Base-by-base conservation (phyloP, 306 rosid species). In the Dryas octopetala region DNA sequence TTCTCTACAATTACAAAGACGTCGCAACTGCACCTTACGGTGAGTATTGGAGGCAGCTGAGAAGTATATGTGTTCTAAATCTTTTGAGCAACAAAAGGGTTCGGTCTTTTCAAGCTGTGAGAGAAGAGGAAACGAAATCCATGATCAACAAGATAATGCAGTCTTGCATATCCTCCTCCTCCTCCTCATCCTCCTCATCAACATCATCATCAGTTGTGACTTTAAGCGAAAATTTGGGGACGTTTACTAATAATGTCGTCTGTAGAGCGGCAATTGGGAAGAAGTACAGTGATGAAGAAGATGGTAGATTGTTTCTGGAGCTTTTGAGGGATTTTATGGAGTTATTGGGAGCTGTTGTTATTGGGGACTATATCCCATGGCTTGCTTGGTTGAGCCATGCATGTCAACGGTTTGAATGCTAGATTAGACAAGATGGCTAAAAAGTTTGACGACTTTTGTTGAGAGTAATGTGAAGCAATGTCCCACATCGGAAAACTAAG, bases 301-400 rank as follows among this genome's bases (percentile, higher is more conserved):
- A n/a, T 2, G 83, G 74, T 45, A 62, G 7, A 43, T 68, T 47
- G 9, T 82, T 87, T 1, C 54, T 2, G n/a, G 43, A 60, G 62
- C 43, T 89, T 32, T 0, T 85, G 14, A 3, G 6, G 45, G 77
- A 84, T 26, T 74, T 84, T n/a, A 26, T 0, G 2, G 78, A 78
- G 47, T 7, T 84, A 11, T 57, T 87, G 64, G 88, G 92, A 66
- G 0, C 14, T 49, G 53, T 73, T 14, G 14, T 45, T 47, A 14
- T 86, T 5, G 81, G 89, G 38, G 92, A 89, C 1, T 91, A 47
- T 74, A 76, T 89, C 4, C 89, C 89, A 19, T 87, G 87, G 85
- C 81, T 88, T 71, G 85, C 71, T 11, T n/a, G n/a, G n/a, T n/a
- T 91, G 91, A 86, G 11, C 86, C 11, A 76, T 57, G 1, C 0